Evolutionary conservation across 768 basidiomycete genomes (phyloP), one percentile per base, ranked within the genome.

Genomic region (Kwoniella bestiolae): DNA sequence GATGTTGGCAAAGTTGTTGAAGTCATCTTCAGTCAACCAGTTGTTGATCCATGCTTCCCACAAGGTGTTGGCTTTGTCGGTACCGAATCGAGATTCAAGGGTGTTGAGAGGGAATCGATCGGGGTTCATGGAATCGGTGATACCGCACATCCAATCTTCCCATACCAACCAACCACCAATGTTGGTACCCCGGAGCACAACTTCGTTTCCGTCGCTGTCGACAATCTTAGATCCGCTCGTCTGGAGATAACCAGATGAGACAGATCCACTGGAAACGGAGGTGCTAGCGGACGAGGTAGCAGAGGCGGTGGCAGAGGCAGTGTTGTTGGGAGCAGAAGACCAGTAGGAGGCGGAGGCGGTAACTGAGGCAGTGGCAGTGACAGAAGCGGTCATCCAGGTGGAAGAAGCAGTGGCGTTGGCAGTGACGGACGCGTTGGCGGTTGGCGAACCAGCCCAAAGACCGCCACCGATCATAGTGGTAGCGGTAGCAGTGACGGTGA

Each of bases 101-200:
- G 76, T 77, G 51, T 52, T 66, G 34, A 72, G 66, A 35, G 73
- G 66, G 71, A 74, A 74, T 60, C 76, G 71, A 57, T 77, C 76
- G 29, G 68, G 65, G 64, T 62, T 68, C 23, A 63, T 67, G 49
- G 70, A 70, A 68, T 77, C 76, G 52, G 69, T 69, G 44, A 77
- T 77, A 63, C 76, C 76, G 49, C 68, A 69, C 76, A 77, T 77
- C 76, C 76, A 77, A 57, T 77, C 71, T 55, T 77, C 76, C 49
- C 64, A 68, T 18, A 77, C 76, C 52, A 77, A 60, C 76, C 76
- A 77, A 26, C 76, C 76, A 52, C 76, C 76, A 32, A 77, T 63
- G 70, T 77, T 77, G 47, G 63, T 66, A 49, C 76, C 76, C 26
- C 61, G 60, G 56, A 74, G 65, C 56, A 77, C 67, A 45, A 77